Evolutionary conservation across 2,329 filamentous ascomycete species (phyloP).

Genomic region (Penicillium sp.): DNA sequence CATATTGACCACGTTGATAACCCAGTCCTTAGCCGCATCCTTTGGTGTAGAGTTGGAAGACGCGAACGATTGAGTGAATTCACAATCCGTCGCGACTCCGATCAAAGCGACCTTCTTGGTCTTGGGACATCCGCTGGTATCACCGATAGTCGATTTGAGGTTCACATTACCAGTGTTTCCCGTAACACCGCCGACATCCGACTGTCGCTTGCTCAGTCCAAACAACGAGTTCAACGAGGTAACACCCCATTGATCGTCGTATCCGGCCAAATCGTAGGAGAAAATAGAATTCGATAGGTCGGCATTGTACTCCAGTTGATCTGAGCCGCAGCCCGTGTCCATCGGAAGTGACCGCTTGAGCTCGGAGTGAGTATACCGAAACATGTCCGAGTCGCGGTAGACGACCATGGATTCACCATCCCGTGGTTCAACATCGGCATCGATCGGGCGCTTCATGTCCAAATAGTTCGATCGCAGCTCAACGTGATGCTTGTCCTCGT

Average conservation of each 20-base stretch:
- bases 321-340: slow-evolving; percentile 63
- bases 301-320: slow-evolving; percentile 76
- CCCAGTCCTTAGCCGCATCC: slow-evolving; percentile 63
- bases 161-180: slow-evolving; percentile 80
- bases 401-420: slow-evolving; percentile 78
- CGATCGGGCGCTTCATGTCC: slow-evolving; percentile 65
- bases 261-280: slow-evolving; percentile 50
- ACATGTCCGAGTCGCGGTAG: slow-evolving; percentile 86
- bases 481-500: slow-evolving; percentile 81
- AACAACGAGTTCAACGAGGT: slow-evolving; percentile 65
- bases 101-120: slow-evolving; percentile 90
- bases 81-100: slow-evolving; percentile 90
- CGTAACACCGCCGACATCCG: slow-evolving; percentile 63
- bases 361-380: slow-evolving; percentile 51
- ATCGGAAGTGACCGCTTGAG: slow-evolving; percentile 57
- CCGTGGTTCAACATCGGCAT: slow-evolving; percentile 59
- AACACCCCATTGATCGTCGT: slow-evolving; percentile 55
- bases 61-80: slow-evolving; percentile 71
- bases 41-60: slow-evolving; percentile 42
- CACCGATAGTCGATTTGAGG: slow-evolving; percentile 72
- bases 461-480: slow-evolving; percentile 71
- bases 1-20: slow-evolving; percentile 78
- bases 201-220: slow-evolving; percentile 59
- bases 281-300: slow-evolving; percentile 66
- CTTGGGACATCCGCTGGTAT: slow-evolving; percentile 75